phyloP scores from a whole-genome alignment of 805 yeast genomes.

The Geotrichum ghanense region DNA sequence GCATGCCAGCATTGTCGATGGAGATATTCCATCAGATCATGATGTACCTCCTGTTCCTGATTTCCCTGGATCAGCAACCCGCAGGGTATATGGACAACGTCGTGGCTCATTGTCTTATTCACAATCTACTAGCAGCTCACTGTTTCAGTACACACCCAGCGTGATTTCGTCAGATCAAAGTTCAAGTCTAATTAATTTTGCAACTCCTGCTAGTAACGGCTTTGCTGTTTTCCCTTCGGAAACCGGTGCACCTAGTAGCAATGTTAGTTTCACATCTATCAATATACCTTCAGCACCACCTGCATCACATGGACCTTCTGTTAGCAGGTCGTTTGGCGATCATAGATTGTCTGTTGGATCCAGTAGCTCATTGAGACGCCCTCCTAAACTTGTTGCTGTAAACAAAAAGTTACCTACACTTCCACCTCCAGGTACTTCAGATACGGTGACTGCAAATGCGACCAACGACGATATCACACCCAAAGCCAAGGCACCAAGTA shows the following conservation, averaged over 20 bases:
- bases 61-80: neutral
- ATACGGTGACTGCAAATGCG: neutral
- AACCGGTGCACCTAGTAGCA: neutral
- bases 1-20: neutral
- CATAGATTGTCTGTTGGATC: neutral
- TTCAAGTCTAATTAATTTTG: neutral
- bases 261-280: neutral
- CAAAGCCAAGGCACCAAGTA: neutral
- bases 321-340: neutral
- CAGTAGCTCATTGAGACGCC: neutral
- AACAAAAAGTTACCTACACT: neutral
- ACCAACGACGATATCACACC: neutral
- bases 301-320: neutral
- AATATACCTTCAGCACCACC: no score
- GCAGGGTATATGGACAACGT: neutral
- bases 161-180: neutral
- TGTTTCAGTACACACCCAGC: neutral
- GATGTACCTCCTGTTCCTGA: neutral
- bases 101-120: neutral
- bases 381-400: neutral
- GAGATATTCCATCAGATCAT: neutral
- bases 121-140: neutral
- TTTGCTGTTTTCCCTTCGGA: neutral
- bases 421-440: neutral
- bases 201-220: neutral